Evolutionary conservation across 2,329 filamentous ascomycete genomes (phyloP).

Genomic region (Fusarium anthophilum): DNA sequence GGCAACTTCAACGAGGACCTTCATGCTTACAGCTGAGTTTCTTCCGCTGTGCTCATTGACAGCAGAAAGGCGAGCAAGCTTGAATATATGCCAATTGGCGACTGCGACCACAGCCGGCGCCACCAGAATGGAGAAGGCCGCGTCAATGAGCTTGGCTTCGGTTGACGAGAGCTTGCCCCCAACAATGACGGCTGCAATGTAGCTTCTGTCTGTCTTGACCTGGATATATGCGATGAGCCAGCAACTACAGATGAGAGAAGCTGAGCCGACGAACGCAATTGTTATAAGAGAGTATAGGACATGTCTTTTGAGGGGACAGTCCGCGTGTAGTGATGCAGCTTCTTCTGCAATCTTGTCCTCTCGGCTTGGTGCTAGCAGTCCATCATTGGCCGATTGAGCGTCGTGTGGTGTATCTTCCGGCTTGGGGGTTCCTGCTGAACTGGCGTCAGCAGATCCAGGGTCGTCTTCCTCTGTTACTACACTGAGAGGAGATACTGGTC

Average conservation of each 20-base stretch:
- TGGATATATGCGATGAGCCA: constrained; percentile 22
- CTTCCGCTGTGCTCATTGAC: constrained; percentile 20
- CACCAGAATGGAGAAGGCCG: constrained; percentile 24
- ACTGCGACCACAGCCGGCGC: constrained; percentile 12
- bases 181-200: constrained; percentile 10
- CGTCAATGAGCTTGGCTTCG: constrained; percentile 27
- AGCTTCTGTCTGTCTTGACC: not conserved
- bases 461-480: not conserved
- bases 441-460: not conserved
- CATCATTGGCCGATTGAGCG: not conserved
- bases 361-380: not conserved
- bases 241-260: not conserved
- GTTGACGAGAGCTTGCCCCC: constrained; percentile 14
- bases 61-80: constrained; percentile 22
- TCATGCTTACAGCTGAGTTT: constrained; percentile 25
- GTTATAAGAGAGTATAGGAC: constrained; percentile 22
- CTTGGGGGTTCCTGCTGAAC: not conserved
- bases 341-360: not conserved
- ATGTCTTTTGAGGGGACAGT: constrained; percentile 12
- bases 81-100: constrained; percentile 30
- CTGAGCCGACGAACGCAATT: not conserved
- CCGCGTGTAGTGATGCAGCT: not conserved
- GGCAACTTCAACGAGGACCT: constrained; percentile 22
- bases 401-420: not conserved
- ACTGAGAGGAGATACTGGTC: not conserved